Evolutionary conservation across 108 stramenopile species (phyloP).

Genomic region (Cyclotella sp.): DNA sequence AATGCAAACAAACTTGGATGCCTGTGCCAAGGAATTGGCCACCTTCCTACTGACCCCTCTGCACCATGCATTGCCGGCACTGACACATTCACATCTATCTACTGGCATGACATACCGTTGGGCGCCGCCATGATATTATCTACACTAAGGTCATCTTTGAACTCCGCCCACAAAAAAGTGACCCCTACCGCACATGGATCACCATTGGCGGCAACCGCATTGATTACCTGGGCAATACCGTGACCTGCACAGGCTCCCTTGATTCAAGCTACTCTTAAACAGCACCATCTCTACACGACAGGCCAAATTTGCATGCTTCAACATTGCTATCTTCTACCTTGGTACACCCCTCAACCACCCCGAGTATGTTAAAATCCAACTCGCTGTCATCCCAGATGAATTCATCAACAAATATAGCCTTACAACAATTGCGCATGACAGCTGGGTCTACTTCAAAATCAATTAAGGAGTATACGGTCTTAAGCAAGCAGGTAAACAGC

Average conservation of each 20-base stretch:
- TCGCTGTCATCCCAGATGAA: not conserved
- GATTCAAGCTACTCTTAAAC: not conserved
- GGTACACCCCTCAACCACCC: not conserved
- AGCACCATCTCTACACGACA: not conserved
- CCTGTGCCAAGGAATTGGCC: constrained; percentile 5
- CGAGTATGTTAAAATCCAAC: not conserved
- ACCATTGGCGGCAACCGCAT: constrained; percentile 4
- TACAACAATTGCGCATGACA: no score
- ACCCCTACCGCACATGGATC: not conserved
- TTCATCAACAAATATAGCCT: not conserved
- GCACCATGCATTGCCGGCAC: no score
- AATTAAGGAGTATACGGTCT: constrained; percentile 53
- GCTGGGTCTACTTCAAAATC: not conserved
- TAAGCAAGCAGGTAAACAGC: constrained; percentile 47
- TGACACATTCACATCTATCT: not conserved
- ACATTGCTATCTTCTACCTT: not conserved
- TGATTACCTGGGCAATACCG: not conserved
- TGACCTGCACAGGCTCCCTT: not conserved
- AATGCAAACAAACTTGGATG: not conserved
- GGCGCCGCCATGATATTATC: not conserved
- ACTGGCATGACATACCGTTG: not conserved
- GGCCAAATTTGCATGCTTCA: not conserved
- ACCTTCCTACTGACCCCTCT: not conserved
- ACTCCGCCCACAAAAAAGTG: not conserved
- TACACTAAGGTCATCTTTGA: not conserved